These are phyloP conservation scores for Penicillium robsamsonii DNA, from an alignment of 495 filamentous ascomycete species.

Conservation along the genomic window DNA sequence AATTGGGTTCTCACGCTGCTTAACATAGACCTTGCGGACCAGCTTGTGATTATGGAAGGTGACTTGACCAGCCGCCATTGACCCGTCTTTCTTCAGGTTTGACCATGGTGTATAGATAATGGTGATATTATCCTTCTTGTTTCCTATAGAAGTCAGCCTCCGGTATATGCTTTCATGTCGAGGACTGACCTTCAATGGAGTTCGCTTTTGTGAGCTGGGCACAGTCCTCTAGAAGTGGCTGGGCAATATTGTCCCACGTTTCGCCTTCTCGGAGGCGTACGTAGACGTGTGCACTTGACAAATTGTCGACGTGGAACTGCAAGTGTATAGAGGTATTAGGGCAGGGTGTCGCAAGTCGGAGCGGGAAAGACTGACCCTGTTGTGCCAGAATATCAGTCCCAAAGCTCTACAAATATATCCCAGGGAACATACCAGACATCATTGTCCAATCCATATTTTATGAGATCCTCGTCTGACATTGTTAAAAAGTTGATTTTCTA, in stretches of 20 bases:
- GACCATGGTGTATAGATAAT: conserved; percentile 98
- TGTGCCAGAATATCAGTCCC: conserved; percentile 10
- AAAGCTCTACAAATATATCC: neutral
- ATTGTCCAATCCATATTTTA: conserved; percentile 87
- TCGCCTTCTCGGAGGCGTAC: conserved; percentile 78
- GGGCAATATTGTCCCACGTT: conserved; percentile 78
- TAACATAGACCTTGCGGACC: conserved; percentile 76
- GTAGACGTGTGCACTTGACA: conserved; percentile 96
- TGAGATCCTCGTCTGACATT: conserved; percentile 84
- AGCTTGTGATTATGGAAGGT: conserved; percentile 86
- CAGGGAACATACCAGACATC: conserved; percentile 76
- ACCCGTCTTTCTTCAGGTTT: conserved; percentile 93
- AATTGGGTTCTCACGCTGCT: conserved; percentile 76
- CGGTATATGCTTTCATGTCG: neutral
- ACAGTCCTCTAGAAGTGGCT: conserved; percentile 77
- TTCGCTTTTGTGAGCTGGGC: conserved; percentile 97
- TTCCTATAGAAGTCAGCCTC: conserved; percentile 53
- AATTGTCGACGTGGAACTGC: conserved; percentile 96
- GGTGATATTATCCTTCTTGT: conserved; percentile 97
- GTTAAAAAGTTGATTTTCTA: conserved; percentile 23
- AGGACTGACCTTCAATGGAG: conserved; percentile 79
- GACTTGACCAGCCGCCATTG: conserved; percentile 93
- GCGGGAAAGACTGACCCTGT: conserved; percentile 39
- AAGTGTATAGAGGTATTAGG: conserved; percentile 19
- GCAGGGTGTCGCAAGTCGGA: conserved; percentile 4